Conservation (phyloP, 495 filamentous ascomycete genomes). For the Penicillium pulvis region DNA sequence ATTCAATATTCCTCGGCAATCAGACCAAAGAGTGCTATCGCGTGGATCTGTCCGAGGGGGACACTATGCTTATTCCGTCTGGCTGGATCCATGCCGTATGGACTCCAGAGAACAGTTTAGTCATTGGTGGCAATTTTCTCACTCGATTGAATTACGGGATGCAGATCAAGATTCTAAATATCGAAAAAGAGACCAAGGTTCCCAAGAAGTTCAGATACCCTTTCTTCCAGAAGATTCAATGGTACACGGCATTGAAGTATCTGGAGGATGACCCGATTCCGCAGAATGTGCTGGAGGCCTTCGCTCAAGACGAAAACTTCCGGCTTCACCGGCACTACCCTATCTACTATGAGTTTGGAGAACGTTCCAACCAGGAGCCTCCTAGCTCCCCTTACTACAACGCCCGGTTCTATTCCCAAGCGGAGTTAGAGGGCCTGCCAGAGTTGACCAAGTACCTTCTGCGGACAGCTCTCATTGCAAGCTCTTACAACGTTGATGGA, state of each 20-base stretch:
- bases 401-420: conserved; percentile 65
- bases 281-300: conserved; percentile 53
- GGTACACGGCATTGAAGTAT: conserved; percentile 69
- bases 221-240: conserved; percentile 74
- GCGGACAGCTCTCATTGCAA: conserved; percentile 67
- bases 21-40: conserved; percentile 75
- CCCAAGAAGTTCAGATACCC: conserved; percentile 71
- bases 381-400: conserved; percentile 54
- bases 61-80: conserved; percentile 78
- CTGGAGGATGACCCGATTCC: conserved; percentile 69
- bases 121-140: conserved; percentile 78
- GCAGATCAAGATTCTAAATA: conserved; percentile 69
- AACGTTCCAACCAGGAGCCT: conserved; percentile 51
- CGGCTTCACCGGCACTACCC: conserved; percentile 57
- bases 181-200: conserved; percentile 74
- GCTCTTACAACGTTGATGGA: conserved; percentile 62
- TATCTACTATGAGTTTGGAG: conserved; percentile 60
- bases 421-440: conserved; percentile 67
- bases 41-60: conserved; percentile 70
- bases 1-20: conserved; percentile 65
- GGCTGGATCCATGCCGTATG: conserved; percentile 84
- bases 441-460: conserved; percentile 66
- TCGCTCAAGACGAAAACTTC: conserved; percentile 55
- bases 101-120: conserved; percentile 74
- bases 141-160: conserved; percentile 70